phyloP scores from a whole-genome alignment of 805 yeast species.

The Wickerhamomyces chambardii region DNA sequence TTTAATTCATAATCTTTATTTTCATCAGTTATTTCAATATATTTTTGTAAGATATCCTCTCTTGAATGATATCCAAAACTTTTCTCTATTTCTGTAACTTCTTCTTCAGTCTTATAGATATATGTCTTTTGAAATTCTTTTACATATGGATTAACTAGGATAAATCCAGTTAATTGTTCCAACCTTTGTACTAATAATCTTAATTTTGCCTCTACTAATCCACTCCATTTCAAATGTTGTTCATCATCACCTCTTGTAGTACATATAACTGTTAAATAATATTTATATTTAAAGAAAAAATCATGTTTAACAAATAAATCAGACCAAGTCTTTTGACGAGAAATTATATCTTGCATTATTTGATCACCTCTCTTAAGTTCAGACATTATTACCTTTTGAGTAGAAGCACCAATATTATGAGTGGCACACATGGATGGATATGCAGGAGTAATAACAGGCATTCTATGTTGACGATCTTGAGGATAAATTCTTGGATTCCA shows the following conservation, averaged over 20 bases:
- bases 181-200: constrained; percentile 77
- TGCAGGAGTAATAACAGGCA: constrained; percentile 99
- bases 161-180: constrained; percentile 68
- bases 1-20: constrained; percentile 24
- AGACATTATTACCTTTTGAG: constrained; percentile 70
- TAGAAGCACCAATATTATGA: constrained; percentile 86
- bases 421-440: constrained; percentile 99
- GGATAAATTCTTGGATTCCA: constrained; percentile 95
- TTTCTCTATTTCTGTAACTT: constrained; percentile 44
- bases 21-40: constrained; percentile 24
- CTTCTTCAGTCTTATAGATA: constrained; percentile 39
- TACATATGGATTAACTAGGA: constrained; percentile 83
- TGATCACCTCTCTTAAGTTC: constrained; percentile 75
- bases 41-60: constrained; percentile 32
- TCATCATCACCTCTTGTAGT: constrained; percentile 67
- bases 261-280: constrained; percentile 76
- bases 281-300: constrained; percentile 78
- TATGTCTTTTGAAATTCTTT: constrained; percentile 59
- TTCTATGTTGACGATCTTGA: constrained; percentile 80
- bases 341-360: constrained; percentile 57
- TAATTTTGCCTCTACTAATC: constrained; percentile 83
- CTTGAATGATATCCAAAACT: constrained; percentile 56
- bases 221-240: constrained; percentile 86
- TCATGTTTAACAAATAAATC: constrained; percentile 72
- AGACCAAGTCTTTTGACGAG: constrained; percentile 62